Evolutionary conservation across 2,329 filamentous ascomycete genomes (phyloP).

Genomic region (Microcyclospora pomicola): DNA sequence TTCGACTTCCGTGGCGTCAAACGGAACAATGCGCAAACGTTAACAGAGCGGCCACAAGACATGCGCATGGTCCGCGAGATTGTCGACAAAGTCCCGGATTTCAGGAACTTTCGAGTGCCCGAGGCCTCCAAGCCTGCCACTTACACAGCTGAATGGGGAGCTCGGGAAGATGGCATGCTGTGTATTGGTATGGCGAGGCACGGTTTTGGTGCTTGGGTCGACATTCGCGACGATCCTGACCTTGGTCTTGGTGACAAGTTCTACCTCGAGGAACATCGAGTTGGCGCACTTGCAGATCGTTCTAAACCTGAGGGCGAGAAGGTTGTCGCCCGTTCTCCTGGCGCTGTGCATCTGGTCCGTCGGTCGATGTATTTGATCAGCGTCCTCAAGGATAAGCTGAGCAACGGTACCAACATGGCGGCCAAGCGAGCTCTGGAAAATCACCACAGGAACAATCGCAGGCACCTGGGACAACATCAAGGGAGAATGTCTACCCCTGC

Average conservation of each 20-base stretch:
- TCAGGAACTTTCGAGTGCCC: conserved; percentile 67
- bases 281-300: conserved; percentile 91
- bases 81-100: conserved; percentile 51
- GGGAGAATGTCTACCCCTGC: conserved; percentile 43
- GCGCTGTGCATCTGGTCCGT: conserved; percentile 91
- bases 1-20: conserved; percentile 91
- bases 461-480: conserved; percentile 41
- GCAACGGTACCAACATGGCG: conserved; percentile 48
- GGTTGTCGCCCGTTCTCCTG: conserved; percentile 71
- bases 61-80: conserved; percentile 71
- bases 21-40: conserved; percentile 89
- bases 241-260: conserved; percentile 80
- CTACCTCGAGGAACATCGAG: conserved; percentile 94
- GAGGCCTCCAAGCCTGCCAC: conserved; percentile 86
- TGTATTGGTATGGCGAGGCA: conserved; percentile 85
- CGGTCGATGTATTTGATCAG: conserved; percentile 89
- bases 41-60: conserved; percentile 80
- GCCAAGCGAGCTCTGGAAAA: conserved; percentile 76
- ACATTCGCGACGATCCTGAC: conserved; percentile 83
- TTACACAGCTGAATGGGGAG: conserved; percentile 85
- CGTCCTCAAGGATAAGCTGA: conserved; percentile 76
- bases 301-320: conserved; percentile 56
- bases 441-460: conserved; percentile 90
- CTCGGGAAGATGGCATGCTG: conserved; percentile 92
- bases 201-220: conserved; percentile 88